Conservation (phyloP, 176 grass and related monocot genomes). For the Juncus inflexus region DNA sequence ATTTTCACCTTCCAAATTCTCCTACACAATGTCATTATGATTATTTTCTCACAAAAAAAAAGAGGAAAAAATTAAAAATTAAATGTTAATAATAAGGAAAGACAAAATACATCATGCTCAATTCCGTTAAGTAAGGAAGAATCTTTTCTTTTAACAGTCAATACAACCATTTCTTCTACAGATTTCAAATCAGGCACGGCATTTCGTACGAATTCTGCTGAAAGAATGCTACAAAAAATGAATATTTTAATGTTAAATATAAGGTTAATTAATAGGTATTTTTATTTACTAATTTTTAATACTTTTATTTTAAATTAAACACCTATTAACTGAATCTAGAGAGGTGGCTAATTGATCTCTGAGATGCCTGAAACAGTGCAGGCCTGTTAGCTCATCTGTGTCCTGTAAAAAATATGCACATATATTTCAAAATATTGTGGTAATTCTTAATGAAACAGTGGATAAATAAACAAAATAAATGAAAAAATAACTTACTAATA, state of each 20-base stretch:
- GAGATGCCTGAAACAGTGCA: slow-evolving; percentile 94
- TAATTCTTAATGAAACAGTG: not conserved
- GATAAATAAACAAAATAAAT: not conserved
- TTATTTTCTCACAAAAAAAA: not conserved
- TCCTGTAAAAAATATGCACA: slow-evolving; percentile 52
- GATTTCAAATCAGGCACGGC: slow-evolving; percentile 81
- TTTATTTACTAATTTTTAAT: not conserved
- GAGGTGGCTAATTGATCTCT: slow-evolving; percentile 81
- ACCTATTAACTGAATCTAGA: slow-evolving; percentile 93
- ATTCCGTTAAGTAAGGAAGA: slow-evolving; percentile 54
- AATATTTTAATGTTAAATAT: slow-evolving; percentile 58
- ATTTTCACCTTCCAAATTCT: slow-evolving; percentile 57
- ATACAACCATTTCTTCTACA: slow-evolving; percentile 68
- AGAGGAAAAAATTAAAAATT: slow-evolving; percentile 13
- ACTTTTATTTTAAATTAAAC: not conserved
- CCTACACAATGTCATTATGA: slow-evolving; percentile 29
- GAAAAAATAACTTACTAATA: slow-evolving; percentile 56
- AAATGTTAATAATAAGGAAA: slow-evolving; percentile 17
- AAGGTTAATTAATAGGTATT: slow-evolving; percentile 26
- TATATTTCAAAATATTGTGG: slow-evolving; percentile 9
- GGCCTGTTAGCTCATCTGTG: slow-evolving; percentile 86
- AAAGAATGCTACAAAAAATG: slow-evolving; percentile 98
- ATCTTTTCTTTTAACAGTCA: slow-evolving; percentile 57
- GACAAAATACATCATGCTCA: slow-evolving; percentile 64
- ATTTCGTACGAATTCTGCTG: slow-evolving; percentile 94